Base-by-base conservation (phyloP, 2,329 filamentous ascomycete species). In the Fusarium coicis region DNA sequence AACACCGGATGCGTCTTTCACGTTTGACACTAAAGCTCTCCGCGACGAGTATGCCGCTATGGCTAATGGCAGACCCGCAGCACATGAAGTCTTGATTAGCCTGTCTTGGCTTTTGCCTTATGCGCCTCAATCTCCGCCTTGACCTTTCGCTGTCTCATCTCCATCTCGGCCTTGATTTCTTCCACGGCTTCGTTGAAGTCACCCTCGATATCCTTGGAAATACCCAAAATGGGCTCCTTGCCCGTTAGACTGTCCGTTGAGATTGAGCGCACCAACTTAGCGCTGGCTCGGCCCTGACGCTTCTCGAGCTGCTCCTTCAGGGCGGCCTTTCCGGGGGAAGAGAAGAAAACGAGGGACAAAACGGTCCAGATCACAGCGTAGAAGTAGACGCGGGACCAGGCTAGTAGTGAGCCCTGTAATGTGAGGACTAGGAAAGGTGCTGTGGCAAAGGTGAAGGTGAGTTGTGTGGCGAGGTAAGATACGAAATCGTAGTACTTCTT, bases 331-430 rank as follows among this genome's bases (percentile, higher is more conserved):
- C 90, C 93, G 0, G 94, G 94, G 3, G 93, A 94, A 44, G 91
- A 88, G 79, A 98, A 97, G 84, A 97, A 92, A 12, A 85, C 89
- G 63, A 95, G 89, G 23, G 91, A 89, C 1, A 84, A 80, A 15
- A 85, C 82, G 2, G 93, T 93, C 74, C 91, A 91, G 69, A 95
- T 79, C 61, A 96, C 85, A 37, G 89, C 91, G 82, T 97, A 99
- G 84, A 95, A 98, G 84, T 97, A 96, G 40, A 98, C 93, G 46
- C 93, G 90, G 1, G 89, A 84, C 96, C 96, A 99, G 65, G 93
- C 92, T 5, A 87, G 84, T 46, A 97, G 82, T 15, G 92, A 95
- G 68, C 90, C 88, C 23, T 86, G 83, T 73, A 98, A 90, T 28
- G 87, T 87, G 30, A 99, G 91, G 43, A 98, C 85, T 49, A 98